phyloP scores from a whole-genome alignment of 495 filamentous ascomycete species.

The Sordaria brevicollis region DNA sequence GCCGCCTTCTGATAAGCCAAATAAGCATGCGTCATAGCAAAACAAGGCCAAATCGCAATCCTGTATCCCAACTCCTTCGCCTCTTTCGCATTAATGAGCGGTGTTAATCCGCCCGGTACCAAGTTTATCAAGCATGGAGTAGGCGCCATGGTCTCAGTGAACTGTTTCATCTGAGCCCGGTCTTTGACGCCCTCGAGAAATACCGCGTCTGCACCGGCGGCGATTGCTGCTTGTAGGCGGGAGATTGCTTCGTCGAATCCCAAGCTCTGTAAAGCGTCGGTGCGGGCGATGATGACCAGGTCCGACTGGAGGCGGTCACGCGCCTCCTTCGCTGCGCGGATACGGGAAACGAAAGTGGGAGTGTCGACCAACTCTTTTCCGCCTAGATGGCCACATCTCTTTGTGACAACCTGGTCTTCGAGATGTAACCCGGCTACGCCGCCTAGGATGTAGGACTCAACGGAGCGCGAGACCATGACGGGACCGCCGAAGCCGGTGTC shows the following conservation, averaged over 20 bases:
- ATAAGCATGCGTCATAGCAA: constrained; percentile 41
- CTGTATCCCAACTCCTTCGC: constrained; percentile 51
- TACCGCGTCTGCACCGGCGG: constrained; percentile 52
- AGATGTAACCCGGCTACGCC: constrained; percentile 64
- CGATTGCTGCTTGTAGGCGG: constrained; percentile 45
- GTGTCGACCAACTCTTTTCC: constrained; percentile 51
- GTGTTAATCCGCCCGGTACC: constrained; percentile 51
- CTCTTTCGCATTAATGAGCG: constrained; percentile 43
- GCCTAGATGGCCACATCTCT: constrained; percentile 53
- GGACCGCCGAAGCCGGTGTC: constrained; percentile 57
- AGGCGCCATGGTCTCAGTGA: constrained; percentile 2
- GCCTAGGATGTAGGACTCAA: constrained; percentile 50
- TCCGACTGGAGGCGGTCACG: constrained; percentile 35
- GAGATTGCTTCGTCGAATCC: constrained; percentile 53
- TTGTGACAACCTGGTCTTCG: constrained; percentile 59
- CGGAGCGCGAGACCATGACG: constrained; percentile 51
- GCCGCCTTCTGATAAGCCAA: constrained; percentile 37
- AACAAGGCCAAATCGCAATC: constrained; percentile 53
- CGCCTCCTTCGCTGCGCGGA: constrained; percentile 33
- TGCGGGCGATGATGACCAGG: constrained; percentile 60
- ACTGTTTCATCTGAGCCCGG: constrained; percentile 32
- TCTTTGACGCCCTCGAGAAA: constrained; percentile 55
- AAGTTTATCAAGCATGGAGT: constrained; percentile 53
- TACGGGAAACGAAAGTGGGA: constrained; percentile 44
- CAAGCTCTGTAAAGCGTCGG: constrained; percentile 51